Conservation (phyloP, 2,329 filamentous ascomycete genomes). For the Phialophora macrospora region DNA sequence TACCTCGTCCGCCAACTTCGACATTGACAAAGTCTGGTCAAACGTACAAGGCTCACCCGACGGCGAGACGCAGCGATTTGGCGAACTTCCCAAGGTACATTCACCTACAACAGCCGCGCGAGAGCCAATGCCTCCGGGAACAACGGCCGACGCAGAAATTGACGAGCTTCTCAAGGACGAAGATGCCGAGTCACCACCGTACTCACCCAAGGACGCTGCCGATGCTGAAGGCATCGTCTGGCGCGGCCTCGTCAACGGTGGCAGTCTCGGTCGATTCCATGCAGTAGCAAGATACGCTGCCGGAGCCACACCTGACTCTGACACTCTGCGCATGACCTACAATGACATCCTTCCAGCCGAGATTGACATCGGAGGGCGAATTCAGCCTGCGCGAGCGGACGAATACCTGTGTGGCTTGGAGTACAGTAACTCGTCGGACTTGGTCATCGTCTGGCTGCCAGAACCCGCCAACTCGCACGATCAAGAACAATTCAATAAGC, state of each 20-base stretch:
- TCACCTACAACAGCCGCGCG: conserved; percentile 44
- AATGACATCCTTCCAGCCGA: conserved; percentile 71
- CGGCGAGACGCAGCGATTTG: conserved; percentile 45
- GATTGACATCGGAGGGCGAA: conserved; percentile 68
- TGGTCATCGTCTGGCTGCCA: conserved; percentile 76
- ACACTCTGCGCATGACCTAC: conserved; percentile 59
- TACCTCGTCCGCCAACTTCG: conserved; percentile 67
- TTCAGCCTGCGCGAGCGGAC: conserved; percentile 79
- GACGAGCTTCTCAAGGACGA: conserved; percentile 85
- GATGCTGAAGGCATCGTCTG: conserved; percentile 75
- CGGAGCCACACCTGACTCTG: conserved; percentile 65
- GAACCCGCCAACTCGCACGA: conserved; percentile 55
- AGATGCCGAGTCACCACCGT: conserved; percentile 78
- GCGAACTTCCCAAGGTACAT: conserved; percentile 52
- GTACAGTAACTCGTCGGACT: conserved; percentile 80
- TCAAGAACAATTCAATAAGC: conserved; percentile 68
- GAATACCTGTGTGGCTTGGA: conserved; percentile 89
- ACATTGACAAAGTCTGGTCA: conserved; percentile 84
- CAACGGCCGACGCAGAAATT: conserved; percentile 78
- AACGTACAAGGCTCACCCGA: conserved; percentile 64
- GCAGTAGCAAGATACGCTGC: conserved; percentile 82
- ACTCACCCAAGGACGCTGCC: conserved; percentile 76
- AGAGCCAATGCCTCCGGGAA: conserved; percentile 52
- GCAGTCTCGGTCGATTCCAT: conserved; percentile 73
- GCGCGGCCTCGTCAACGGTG: conserved; percentile 78